Percentiles rank a stretch among this genome's conserved stretches.
Evolutionary conservation across 371 early-diverging fungal genomes (phyloP).

Genomic region (Catenaria anguillulae): DNA sequence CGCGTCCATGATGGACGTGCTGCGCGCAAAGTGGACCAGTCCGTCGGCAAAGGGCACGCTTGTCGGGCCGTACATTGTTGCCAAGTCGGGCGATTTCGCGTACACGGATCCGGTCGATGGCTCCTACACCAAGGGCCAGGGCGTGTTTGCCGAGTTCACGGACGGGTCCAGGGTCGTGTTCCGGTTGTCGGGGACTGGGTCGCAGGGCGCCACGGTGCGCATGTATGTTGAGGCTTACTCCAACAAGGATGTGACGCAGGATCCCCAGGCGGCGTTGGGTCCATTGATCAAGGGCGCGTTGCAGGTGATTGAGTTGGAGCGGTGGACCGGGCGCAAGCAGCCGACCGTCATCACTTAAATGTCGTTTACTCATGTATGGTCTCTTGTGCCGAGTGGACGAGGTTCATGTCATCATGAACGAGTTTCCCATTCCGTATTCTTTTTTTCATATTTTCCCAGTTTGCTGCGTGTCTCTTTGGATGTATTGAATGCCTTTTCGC

Average conservation of each 20-base stretch:
- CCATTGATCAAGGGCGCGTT: constrained; percentile 78
- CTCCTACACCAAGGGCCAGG: constrained; percentile 23
- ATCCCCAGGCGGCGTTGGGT: constrained; percentile 68
- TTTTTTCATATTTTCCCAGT: too few relatives aligned
- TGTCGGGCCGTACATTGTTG: neutral
- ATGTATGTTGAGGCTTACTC: constrained; percentile 88
- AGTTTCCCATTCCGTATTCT: too few relatives aligned
- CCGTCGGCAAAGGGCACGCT: neutral
- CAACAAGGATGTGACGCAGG: constrained; percentile 40
- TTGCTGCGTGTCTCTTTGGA: too few relatives aligned
- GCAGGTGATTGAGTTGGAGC: constrained; percentile 52
- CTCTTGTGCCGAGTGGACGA: too few relatives aligned
- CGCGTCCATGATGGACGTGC: constrained; percentile 19
- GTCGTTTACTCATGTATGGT: too few relatives aligned
- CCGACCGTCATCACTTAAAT: constrained; percentile 86
- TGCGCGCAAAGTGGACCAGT: neutral
- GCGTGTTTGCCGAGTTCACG: constrained; percentile 72
- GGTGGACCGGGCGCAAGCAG: constrained; percentile 70
- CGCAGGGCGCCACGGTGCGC: constrained; percentile 89
- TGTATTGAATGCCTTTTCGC: too few relatives aligned
- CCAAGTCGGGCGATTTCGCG: constrained; percentile 68
- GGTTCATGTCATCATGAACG: too few relatives aligned
- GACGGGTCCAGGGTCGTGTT: constrained; percentile 84
- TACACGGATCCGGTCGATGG: constrained; percentile 89
- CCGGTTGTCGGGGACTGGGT: constrained; percentile 88